phyloP scores from a whole-genome alignment of 352 stramenopile species.

The Hyphochytrium catenoides region DNA sequence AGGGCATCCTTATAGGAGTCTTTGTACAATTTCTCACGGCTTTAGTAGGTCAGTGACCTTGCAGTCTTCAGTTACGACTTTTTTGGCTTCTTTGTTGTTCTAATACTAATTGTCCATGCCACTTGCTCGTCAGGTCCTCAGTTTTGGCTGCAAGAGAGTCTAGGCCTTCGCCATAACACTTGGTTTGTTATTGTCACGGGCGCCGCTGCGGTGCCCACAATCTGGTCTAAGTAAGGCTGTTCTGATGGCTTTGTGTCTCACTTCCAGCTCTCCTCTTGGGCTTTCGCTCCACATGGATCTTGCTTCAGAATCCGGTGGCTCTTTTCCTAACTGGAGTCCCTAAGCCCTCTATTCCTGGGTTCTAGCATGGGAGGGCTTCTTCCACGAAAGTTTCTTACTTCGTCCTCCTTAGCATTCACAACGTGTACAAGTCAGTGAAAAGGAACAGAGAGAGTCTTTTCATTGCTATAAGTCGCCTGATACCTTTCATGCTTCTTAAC shows the following conservation, averaged over 20 bases:
- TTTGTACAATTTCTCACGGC: slow-evolving; percentile 44
- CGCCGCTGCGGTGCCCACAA: slow-evolving; percentile 24
- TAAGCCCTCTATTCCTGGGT: no score
- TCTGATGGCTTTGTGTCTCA: no score
- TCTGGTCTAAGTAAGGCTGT: slow-evolving; percentile 51
- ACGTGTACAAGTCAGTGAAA: slow-evolving; percentile 34
- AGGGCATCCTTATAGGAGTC: slow-evolving; percentile 74
- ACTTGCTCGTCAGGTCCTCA: slow-evolving; percentile 20
- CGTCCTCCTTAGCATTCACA: slow-evolving; percentile 26
- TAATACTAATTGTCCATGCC: no score
- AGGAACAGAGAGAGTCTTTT: slow-evolving; percentile 37
- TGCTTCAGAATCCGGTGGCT: no score
- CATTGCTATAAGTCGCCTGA: slow-evolving; percentile 43
- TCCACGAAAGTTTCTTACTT: no score
- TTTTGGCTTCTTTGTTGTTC: not conserved
- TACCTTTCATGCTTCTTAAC: slow-evolving; percentile 45
- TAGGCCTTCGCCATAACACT: slow-evolving; percentile 50
- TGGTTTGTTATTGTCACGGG: slow-evolving; percentile 39
- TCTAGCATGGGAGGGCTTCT: no score
- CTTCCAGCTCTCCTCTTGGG: no score
- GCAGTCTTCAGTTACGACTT: not conserved
- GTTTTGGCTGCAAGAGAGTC: slow-evolving; percentile 40
- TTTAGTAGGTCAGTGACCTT: slow-evolving; percentile 6
- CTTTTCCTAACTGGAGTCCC: no score
- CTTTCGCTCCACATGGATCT: no score